phyloP scores from a whole-genome alignment of 139 green algal species.

The Chlamydomonas sp. region DNA sequence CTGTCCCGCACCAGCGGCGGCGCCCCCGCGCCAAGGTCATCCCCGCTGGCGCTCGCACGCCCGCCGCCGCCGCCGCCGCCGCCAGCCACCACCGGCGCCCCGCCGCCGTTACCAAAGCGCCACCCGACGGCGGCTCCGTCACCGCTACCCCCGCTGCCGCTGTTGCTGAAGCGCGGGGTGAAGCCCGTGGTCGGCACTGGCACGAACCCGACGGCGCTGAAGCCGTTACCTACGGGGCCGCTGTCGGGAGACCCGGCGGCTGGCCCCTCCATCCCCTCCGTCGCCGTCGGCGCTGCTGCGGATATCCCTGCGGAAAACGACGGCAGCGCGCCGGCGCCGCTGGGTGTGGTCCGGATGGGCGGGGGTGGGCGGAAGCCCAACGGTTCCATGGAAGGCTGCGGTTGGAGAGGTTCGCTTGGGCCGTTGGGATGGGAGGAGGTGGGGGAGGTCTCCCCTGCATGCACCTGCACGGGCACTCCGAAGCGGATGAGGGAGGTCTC shows the following conservation, averaged over 20 bases:
- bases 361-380: too few species aligned
- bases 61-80: not conserved
- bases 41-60: not conserved
- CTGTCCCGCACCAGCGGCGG: constrained; percentile 18
- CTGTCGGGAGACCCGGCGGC: not conserved
- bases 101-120: not conserved
- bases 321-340: not conserved
- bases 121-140: too few species aligned
- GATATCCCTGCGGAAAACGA: constrained; percentile 2
- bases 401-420: too few species aligned
- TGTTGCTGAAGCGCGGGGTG: constrained; percentile 8
- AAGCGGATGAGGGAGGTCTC: constrained; percentile 27
- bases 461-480: constrained; percentile 9
- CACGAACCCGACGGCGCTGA: not conserved
- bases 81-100: too few species aligned
- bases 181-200: constrained; percentile 13
- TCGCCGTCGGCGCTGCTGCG: not conserved
- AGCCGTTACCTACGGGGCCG: not conserved
- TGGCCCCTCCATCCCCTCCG: not conserved
- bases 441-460: not conserved
- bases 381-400: too few species aligned
- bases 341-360: not conserved
- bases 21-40: not conserved
- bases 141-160: not conserved
- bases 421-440: too few species aligned